Evolutionary conservation across 1,284 basidiomycete genomes (phyloP), one percentile per base, ranked within the genome.

Genomic region (Earliella scabrosa): DNA sequence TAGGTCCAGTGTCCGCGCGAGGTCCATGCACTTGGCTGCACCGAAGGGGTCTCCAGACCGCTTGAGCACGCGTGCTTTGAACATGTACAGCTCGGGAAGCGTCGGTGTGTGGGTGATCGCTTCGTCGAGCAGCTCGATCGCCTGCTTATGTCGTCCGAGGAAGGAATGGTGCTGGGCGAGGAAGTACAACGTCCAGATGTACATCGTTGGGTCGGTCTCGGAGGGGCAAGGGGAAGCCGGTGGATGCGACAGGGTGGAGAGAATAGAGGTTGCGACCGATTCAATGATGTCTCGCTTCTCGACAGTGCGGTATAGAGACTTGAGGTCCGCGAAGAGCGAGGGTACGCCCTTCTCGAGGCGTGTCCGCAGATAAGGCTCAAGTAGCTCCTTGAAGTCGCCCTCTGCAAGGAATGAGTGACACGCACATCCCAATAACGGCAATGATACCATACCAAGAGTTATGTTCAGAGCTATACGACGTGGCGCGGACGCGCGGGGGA

Each of bases 111-210:
- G 97, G 18, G 76, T 68, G 16, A 95, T 75, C 2, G 95, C 87
- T 5, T 73, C 64, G 27, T 88, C 80, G 26, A 98, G 78, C 18
- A 92, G 76, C 18, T 79, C 73, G 13, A 98, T 75, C 0, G 97
- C 87, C 45, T 80, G 79, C 4, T 72, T 62, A 45, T 86, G 76
- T 64, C 79, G 74, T 23, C 77, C 71, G 35, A 88, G 77, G 67
- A 83, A 83, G 1, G 94, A 91, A 67, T 97, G 83, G 72, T 98
- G 95, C 62, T 98, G 93, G 0, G 94, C 90, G 44, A 98, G 87
- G 80, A 91, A 98, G 77, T 98, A 98, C 51, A 98, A 84, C 4
- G 91, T 87, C 97, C 97, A 99, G 20, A 99, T 83, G 64, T 97
- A 92, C 8, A 88, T 88, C 2, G 94, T 90, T 0, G 97, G 95